Base-by-base conservation (phyloP, 2,329 filamentous ascomycete genomes). In the Trichophyton schoenleinii region DNA sequence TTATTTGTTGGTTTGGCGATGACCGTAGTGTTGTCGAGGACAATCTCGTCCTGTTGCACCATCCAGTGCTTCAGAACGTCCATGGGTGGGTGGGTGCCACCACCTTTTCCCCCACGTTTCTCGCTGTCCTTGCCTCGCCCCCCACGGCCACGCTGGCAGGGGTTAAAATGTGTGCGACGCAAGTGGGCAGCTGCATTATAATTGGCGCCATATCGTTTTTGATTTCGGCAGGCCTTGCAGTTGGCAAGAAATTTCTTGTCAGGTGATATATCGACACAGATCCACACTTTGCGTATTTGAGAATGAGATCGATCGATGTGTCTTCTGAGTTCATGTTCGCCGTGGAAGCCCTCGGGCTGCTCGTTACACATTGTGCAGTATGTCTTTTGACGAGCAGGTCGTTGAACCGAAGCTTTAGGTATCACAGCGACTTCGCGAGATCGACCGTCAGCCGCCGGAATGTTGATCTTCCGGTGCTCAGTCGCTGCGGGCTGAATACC, bases 121-220 rank as follows among this genome's bases (percentile, higher is more conserved):
- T 84, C 80, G 64, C 80, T 81, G 62, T 81, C 79, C 69, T 82
- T 83, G 55, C 80, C 79, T 57, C 81, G 75, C 7, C 82, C 83
- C 22, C 81, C 75, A n/a, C 76, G 72, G 20, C 75, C 76, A 22
- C 75, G 77, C 70, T 83, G 81, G 66, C 81, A 80, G 1, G 83
- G 86, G 70, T 87, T 88, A 79, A 96, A 97, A 72, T 97, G 92
- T 0, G 87, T 87, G 58, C 92, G 85, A 48, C 91, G 83, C 7
- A 97, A 81, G 71, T 97, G 92, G 0, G 91, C 92, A 0, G 91
- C 91, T 0, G 91, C 92, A 68, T 97, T 97, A 76, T 97, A 96
- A 75, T 96, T 94, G 15, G 88, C 89, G 2, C 88, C 88, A 68
- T 97, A 97, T 62, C 83, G 81, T 78, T 96, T 96, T 61, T 81